Percentiles rank a stretch among this genome's conserved stretches.
Evolutionary conservation across 768 basidiomycete genomes (phyloP).

Genomic region (Scleroderma citrinum): DNA sequence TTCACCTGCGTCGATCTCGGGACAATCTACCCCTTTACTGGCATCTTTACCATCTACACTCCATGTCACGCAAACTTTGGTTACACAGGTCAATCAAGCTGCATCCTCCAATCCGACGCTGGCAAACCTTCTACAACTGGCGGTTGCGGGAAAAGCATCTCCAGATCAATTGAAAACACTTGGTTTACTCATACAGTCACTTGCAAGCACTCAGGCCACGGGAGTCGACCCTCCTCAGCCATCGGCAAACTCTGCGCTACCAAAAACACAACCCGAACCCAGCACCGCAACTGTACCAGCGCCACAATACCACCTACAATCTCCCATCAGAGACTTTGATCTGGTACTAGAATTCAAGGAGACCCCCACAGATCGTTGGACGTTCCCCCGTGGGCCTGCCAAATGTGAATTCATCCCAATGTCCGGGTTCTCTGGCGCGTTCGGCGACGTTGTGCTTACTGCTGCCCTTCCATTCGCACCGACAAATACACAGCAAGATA

Average conservation of each 20-base stretch:
- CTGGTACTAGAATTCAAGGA: slow-evolving; percentile 70
- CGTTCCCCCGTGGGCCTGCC: slow-evolving; percentile 57
- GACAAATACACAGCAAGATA: slow-evolving; percentile 7
- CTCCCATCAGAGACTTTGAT: slow-evolving; percentile 56
- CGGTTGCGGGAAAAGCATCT: slow-evolving; percentile 55
- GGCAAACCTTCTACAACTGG: slow-evolving; percentile 58
- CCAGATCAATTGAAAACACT: slow-evolving; percentile 63
- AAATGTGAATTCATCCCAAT: slow-evolving; percentile 38
- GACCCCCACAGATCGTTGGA: slow-evolving; percentile 53
- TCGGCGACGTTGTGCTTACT: slow-evolving; percentile 36
- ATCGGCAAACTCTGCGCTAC: slow-evolving; percentile 2
- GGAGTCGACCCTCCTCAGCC: slow-evolving; percentile 3
- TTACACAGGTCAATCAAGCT: slow-evolving; percentile 60
- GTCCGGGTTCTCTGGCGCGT: slow-evolving; percentile 8
- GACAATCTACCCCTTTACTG: slow-evolving; percentile 35
- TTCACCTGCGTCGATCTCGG: slow-evolving; percentile 18
- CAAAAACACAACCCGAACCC: slow-evolving; percentile 9
- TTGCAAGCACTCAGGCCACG: slow-evolving; percentile 32
- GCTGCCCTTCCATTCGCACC: slow-evolving; percentile 41
- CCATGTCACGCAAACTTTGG: slow-evolving; percentile 49
- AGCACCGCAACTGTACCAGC: slow-evolving; percentile 10
- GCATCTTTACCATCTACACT: slow-evolving; percentile 41
- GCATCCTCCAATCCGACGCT: slow-evolving; percentile 64
- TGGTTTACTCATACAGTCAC: slow-evolving; percentile 65
- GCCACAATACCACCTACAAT: slow-evolving; percentile 19